Conservation (phyloP, 1,139 yeast species). For the Saccharomyces hybrid region DNA sequence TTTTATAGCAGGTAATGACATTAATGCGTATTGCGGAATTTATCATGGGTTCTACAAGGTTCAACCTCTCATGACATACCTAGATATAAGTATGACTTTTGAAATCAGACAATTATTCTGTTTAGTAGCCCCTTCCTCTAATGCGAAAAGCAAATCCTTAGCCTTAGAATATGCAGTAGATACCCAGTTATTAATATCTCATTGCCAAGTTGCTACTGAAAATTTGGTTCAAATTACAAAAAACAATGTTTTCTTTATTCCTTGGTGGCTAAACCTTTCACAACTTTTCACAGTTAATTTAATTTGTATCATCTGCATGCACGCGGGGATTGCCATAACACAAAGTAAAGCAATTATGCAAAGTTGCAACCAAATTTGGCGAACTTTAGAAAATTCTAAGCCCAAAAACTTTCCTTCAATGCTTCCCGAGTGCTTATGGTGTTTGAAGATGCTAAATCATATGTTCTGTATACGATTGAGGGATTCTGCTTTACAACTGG, state of each 20-base stretch:
- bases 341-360: conserved; percentile 20
- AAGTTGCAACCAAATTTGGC: conserved; percentile 26
- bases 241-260: conserved; percentile 37
- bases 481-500: conserved; percentile 36
- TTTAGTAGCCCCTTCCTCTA: conserved; percentile 7
- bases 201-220: conserved; percentile 36
- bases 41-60: conserved; percentile 4
- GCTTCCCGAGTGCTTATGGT: conserved; percentile 62
- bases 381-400: conserved; percentile 12
- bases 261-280: conserved; percentile 50
- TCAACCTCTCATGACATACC: conserved; percentile 25
- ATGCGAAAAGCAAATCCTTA: not conserved
- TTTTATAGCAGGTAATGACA: conserved; percentile 3
- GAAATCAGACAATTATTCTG: conserved; percentile 22
- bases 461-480: conserved; percentile 42
- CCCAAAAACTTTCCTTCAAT: conserved; percentile 33
- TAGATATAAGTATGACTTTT: conserved; percentile 25
- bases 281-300: conserved; percentile 45
- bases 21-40: not conserved
- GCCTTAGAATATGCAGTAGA: conserved; percentile 36
- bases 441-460: conserved; percentile 49
- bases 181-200: conserved; percentile 34
- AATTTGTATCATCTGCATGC: conserved; percentile 40
- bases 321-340: conserved; percentile 32
- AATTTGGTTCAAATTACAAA: conserved; percentile 34